Evolutionary conservation across 495 filamentous ascomycete species (phyloP), one percentile per base, ranked within the genome.

Genomic region (Cairneyella variabilis): DNA sequence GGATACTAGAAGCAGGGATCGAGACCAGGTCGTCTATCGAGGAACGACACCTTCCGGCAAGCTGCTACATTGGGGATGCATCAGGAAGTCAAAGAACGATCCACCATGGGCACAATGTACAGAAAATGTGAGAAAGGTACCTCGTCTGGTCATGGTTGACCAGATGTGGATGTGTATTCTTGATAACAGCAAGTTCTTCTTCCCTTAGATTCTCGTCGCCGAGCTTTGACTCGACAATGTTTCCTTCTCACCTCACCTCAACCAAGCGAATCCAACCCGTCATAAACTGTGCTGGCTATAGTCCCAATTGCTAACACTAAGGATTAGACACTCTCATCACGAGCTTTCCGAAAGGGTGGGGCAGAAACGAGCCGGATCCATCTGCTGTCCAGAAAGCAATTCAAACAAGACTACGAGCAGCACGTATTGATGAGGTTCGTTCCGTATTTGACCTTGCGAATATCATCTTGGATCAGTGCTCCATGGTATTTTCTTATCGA

Each of bases 121-220:
- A 14, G 57, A 55, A n/a, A 73, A 38, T 16, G 69, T 71, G 10
- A 59, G 56, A 9, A 70, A 72, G 17, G 71, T 83, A 6, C 75
- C 18, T 17, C 81, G 0, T 80, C 82, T 88, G 16, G 74, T 88
- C 64, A 88, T 88, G 85, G 84, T 86, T 2, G 85, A 88, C 53
- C 84, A 88, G 58, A 69, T 89, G 2, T 89, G 85, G 85, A 78
- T 88, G 76, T 88, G 83, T 83, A 74, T 87, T 28, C 56, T 88
- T 2, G 83, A 84, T 18, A 75, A 77, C 14, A 77, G 49, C 53
- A 53, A 21, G 41, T 32, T 18, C 6, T 26, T 23, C 36, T 18
- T 45, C 14, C 26, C 52, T 17, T 26, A 17, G 17, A 41, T 36
- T 21, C 4, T 3, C 23, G 16, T 1, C 17, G 16, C 17, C 36